These are phyloP conservation scores for Hypoxylon subgilvum DNA, from an alignment of 495 filamentous ascomycete species.

Conservation along the genomic window DNA sequence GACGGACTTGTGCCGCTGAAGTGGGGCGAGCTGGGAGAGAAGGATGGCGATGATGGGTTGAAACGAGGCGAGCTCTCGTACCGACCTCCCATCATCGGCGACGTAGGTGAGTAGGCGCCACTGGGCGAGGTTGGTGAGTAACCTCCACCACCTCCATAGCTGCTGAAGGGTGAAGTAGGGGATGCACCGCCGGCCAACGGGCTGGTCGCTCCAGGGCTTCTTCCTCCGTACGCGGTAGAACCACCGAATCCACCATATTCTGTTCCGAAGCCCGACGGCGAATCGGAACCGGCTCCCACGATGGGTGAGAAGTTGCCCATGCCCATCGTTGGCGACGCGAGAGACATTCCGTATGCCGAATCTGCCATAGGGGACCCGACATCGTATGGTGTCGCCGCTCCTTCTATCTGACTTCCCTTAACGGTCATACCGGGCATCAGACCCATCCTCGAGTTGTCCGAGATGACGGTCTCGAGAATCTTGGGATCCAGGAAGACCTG, in stretches of 20 bases:
- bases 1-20: conserved; percentile 62
- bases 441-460: conserved; percentile 81
- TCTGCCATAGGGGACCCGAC: conserved; percentile 86
- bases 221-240: conserved; percentile 66
- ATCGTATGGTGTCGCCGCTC: conserved; percentile 94
- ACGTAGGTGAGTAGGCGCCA: conserved; percentile 76
- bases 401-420: conserved; percentile 75
- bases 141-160: conserved; percentile 65
- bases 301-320: conserved; percentile 94
- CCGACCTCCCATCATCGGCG: conserved; percentile 68
- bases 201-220: conserved; percentile 78
- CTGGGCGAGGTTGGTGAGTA: conserved; percentile 71
- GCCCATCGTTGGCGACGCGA: conserved; percentile 68
- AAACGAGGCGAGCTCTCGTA: conserved; percentile 75
- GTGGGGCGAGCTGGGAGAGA: conserved; percentile 80
- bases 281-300: conserved; percentile 73
- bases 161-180: conserved; percentile 72
- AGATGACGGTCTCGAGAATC: conserved; percentile 93
- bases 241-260: conserved; percentile 63
- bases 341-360: conserved; percentile 63
- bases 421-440: conserved; percentile 76
- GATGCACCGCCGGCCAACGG: conserved; percentile 75
- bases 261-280: conserved; percentile 73
- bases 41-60: conserved; percentile 76
- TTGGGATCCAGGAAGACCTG: conserved; percentile 90